Conservation (phyloP, 257 asterid genomes). For the Thymus quinquecostatus region DNA sequence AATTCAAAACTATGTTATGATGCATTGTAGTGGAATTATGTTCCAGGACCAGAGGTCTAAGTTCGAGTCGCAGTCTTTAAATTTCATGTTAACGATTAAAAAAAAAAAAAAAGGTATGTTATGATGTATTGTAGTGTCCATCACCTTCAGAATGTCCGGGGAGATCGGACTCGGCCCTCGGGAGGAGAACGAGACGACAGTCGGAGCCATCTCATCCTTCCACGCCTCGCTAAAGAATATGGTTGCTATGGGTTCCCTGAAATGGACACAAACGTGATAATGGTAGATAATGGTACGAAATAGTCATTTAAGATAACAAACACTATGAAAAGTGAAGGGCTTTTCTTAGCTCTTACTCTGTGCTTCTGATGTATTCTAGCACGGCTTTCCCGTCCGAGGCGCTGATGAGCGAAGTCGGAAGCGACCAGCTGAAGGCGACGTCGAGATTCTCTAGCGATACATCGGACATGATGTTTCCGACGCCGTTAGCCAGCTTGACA, state of each 20-base stretch:
- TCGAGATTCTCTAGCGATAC: constrained; percentile 31
- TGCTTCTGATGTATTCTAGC: constrained; percentile 39
- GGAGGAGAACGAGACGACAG: constrained; percentile 50
- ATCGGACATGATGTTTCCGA: constrained; percentile 44
- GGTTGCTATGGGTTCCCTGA: constrained; percentile 48
- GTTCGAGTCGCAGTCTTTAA: too few relatives aligned
- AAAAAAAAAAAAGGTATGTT: too few relatives aligned
- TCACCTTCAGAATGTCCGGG: constrained; percentile 57
- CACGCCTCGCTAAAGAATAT: constrained; percentile 41
- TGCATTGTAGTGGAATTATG: too few relatives aligned
- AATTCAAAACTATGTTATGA: too few relatives aligned
- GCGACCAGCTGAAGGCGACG: constrained; percentile 43
- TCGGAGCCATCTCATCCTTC: constrained; percentile 47
- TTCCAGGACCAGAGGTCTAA: too few relatives aligned
- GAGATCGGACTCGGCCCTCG: constrained; percentile 50
- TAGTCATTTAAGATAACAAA: neutral
- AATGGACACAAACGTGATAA: neutral
- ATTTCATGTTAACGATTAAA: too few relatives aligned
- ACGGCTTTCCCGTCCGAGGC: constrained; percentile 39
- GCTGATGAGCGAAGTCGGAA: constrained; percentile 44
- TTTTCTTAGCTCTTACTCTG: constrained; percentile 30
- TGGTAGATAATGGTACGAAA: too few relatives aligned
- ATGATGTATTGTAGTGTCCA: neutral
- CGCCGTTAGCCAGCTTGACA: constrained; percentile 35
- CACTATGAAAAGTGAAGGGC: neutral